Percentiles rank a stretch among this genome's conserved stretches.
These are phyloP conservation scores for Endogone sp. DNA, from an alignment of 192 early-diverging fungal species.

Conservation along the genomic window DNA sequence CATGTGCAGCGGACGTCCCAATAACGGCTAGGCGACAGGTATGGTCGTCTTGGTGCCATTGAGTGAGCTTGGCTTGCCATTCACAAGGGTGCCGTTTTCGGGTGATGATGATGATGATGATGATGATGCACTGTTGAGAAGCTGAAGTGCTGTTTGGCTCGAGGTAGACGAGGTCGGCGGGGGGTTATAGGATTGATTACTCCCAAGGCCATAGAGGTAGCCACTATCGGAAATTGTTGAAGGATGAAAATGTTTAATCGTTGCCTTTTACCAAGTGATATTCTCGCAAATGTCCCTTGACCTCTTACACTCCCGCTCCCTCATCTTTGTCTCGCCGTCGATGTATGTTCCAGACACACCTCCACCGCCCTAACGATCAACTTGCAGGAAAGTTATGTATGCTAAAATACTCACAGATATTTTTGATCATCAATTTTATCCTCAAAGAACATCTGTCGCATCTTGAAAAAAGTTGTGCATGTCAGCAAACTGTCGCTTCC, in stretches of 20 bases:
- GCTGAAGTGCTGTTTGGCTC: neutral
- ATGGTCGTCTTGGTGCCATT: neutral
- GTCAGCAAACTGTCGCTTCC: conserved; percentile 97
- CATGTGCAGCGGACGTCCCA: no score
- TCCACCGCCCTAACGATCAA: no score
- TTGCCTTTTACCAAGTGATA: no score
- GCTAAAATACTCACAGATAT: conserved; percentile 59
- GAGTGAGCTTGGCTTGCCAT: neutral
- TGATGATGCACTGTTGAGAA: neutral
- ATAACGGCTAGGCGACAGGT: neutral
- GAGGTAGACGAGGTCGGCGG: neutral
- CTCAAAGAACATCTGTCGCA: conserved; percentile 96
- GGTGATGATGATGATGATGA: neutral
- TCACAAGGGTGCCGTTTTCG: neutral
- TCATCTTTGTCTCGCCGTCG: neutral
- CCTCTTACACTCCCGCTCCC: no score
- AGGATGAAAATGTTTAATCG: neutral
- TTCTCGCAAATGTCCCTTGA: no score
- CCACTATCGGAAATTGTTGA: conserved; percentile 21
- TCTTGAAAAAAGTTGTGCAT: conserved; percentile 96
- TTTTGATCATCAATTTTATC: conserved; percentile 92
- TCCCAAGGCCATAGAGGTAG: conserved; percentile 45
- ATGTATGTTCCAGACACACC: neutral
- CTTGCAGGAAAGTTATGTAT: no score
- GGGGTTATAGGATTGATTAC: conserved; percentile 1